phyloP scores from a whole-genome alignment of 2,329 filamentous ascomycete genomes.

The Calonectria fujianensis region DNA sequence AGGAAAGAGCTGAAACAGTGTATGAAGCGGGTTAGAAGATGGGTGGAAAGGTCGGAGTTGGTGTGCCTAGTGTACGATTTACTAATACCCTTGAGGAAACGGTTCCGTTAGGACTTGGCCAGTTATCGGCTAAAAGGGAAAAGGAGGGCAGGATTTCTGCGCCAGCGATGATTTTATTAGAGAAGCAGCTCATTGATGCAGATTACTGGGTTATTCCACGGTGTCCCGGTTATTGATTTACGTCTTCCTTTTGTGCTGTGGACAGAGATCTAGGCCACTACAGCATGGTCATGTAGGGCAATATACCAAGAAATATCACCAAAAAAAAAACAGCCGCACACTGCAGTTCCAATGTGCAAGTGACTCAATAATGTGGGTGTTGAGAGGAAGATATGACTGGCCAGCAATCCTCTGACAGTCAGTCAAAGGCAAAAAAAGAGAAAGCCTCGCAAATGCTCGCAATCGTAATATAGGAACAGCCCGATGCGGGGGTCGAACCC shows the following conservation, averaged over 20 bases:
- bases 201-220: slow-evolving; percentile 28
- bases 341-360: neutral
- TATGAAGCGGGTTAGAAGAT: slow-evolving; percentile 27
- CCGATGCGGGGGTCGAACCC: slow-evolving; percentile 70
- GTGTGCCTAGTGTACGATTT: slow-evolving; percentile 45
- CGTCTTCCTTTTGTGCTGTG: slow-evolving; percentile 28
- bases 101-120: slow-evolving; percentile 26
- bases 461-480: slow-evolving; percentile 52
- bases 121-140: slow-evolving; percentile 31
- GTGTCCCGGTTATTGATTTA: slow-evolving; percentile 33
- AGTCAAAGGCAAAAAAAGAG: neutral
- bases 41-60: slow-evolving; percentile 19
- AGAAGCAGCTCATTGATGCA: slow-evolving; percentile 38
- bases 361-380: neutral
- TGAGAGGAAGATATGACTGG: neutral
- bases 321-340: neutral
- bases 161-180: slow-evolving; percentile 42
- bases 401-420: neutral
- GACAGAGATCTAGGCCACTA: neutral
- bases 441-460: slow-evolving; percentile 40
- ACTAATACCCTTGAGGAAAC: slow-evolving; percentile 38
- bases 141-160: slow-evolving; percentile 32
- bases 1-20: slow-evolving; percentile 54
- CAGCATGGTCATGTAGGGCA: slow-evolving; percentile 28
- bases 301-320: slow-evolving; percentile 9